Evolutionary conservation across 495 filamentous ascomycete genomes (phyloP).

Genomic region (Penicillium canescens): DNA sequence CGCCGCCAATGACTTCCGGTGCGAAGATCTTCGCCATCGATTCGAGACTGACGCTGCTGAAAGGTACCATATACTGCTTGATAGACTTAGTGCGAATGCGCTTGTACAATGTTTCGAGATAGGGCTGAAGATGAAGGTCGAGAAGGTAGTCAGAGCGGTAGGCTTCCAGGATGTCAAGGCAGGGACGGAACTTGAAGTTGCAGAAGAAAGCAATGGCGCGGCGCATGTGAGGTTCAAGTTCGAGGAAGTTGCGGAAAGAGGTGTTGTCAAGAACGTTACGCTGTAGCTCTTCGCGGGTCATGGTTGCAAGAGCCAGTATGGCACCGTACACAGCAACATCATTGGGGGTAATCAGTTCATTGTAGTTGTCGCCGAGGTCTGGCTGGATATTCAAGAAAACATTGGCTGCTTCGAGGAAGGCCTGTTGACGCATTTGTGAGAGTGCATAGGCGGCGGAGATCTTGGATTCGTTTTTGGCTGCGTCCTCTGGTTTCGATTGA

Average conservation of each 20-base stretch:
- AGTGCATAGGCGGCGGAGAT: constrained; percentile 69
- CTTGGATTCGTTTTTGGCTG: constrained; percentile 62
- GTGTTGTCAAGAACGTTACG: constrained; percentile 72
- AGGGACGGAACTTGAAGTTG: constrained; percentile 80
- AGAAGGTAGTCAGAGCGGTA: constrained; percentile 85
- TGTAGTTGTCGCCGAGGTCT: constrained; percentile 57
- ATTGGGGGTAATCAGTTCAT: constrained; percentile 75
- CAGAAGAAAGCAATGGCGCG: constrained; percentile 87
- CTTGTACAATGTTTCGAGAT: constrained; percentile 67
- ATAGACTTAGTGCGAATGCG: constrained; percentile 86
- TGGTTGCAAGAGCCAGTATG: constrained; percentile 85
- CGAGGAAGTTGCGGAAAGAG: constrained; percentile 82
- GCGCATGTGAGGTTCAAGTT: constrained; percentile 91
- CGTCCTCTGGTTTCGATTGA: constrained; percentile 59
- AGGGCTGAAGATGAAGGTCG: constrained; percentile 81
- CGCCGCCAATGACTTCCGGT: constrained; percentile 33
- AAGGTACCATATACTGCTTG: constrained; percentile 83
- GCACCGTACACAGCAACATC: constrained; percentile 93
- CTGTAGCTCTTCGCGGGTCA: constrained; percentile 78
- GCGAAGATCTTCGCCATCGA: constrained; percentile 68
- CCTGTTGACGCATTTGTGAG: constrained; percentile 62
- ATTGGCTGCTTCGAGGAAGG: constrained; percentile 71
- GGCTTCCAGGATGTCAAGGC: constrained; percentile 76
- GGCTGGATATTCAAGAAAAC: constrained; percentile 63
- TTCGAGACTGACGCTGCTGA: constrained; percentile 70